Percentiles rank a stretch among this genome's conserved stretches.
phyloP scores from a whole-genome alignment of 805 yeast genomes.

The Pichia membranifaciens region DNA sequence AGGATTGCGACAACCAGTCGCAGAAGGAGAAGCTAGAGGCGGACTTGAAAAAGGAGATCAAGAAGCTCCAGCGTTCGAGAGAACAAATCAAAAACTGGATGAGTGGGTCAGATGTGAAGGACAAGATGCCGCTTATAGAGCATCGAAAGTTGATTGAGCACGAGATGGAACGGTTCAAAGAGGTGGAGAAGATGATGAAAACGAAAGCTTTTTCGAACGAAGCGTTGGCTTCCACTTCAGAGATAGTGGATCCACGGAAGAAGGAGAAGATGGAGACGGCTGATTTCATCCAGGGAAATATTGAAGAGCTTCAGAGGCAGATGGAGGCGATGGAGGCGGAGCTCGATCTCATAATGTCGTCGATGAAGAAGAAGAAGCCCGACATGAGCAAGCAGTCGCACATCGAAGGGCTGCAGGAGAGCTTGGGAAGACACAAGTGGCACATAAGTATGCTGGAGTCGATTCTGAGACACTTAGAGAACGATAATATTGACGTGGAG shows the following conservation, averaged over 20 bases:
- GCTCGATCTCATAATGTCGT: constrained; percentile 46
- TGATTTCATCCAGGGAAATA: constrained; percentile 59
- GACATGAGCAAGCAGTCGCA: constrained; percentile 51
- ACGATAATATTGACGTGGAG: constrained; percentile 74
- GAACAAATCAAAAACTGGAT: constrained; percentile 96
- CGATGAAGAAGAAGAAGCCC: constrained; percentile 50
- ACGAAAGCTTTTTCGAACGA: constrained; percentile 92
- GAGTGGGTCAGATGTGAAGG: constrained; percentile 85
- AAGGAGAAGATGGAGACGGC: constrained; percentile 70
- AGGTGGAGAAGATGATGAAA: constrained; percentile 87
- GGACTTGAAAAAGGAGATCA: constrained; percentile 90
- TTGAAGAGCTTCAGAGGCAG: constrained; percentile 80
- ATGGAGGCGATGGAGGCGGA: constrained; percentile 73
- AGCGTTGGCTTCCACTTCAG: constrained; percentile 60
- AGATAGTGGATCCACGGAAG: constrained; percentile 69
- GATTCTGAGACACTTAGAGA: constrained; percentile 69
- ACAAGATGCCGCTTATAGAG: constrained; percentile 74
- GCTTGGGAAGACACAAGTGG: constrained; percentile 66
- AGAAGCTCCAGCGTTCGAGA: constrained; percentile 85
- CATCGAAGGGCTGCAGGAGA: constrained; percentile 56
- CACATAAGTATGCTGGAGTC: constrained; percentile 76
- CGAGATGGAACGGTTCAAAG: constrained; percentile 95
- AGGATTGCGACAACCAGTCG: constrained; percentile 71
- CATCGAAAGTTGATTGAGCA: constrained; percentile 62
- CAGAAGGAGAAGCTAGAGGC: constrained; percentile 91